Conservation (phyloP, 371 early-diverging fungal species). For the Mucor plumbeus region DNA sequence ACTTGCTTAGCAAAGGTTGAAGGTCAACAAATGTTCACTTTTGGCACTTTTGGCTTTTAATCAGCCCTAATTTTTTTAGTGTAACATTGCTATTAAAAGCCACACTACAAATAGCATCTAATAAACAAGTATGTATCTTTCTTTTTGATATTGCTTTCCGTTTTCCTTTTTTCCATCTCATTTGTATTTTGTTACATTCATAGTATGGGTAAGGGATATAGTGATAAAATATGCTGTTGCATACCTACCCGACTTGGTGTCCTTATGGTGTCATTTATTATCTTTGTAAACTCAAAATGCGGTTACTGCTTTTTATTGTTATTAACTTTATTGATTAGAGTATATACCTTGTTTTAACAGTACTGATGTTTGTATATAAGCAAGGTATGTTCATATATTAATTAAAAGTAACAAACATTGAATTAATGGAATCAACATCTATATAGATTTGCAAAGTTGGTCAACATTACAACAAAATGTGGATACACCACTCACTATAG, state of each 20-base stretch:
- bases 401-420: neutral
- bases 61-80: neutral
- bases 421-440: neutral
- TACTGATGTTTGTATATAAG: conserved; percentile 25
- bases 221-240: conserved; percentile 35
- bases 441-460: conserved; percentile 31
- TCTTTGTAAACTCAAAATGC: conserved; percentile 25
- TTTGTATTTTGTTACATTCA: neutral
- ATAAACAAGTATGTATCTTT: neutral
- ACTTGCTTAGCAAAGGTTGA: no score
- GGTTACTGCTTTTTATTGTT: neutral
- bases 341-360: conserved; percentile 20
- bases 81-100: conserved; percentile 8
- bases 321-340: neutral
- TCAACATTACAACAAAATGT: conserved; percentile 28
- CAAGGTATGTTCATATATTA: conserved; percentile 15
- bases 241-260: conserved; percentile 35
- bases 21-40: no score
- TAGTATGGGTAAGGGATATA: conserved; percentile 7
- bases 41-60: neutral
- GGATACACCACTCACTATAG: conserved; percentile 16
- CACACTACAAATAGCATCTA: neutral
- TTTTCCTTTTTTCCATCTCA: conserved; percentile 3
- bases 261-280: conserved; percentile 26
- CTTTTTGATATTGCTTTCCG: neutral